These are phyloP conservation scores for Durio zibethinus DNA, from an alignment of 345 rosid genomes.

Conservation along the genomic window DNA sequence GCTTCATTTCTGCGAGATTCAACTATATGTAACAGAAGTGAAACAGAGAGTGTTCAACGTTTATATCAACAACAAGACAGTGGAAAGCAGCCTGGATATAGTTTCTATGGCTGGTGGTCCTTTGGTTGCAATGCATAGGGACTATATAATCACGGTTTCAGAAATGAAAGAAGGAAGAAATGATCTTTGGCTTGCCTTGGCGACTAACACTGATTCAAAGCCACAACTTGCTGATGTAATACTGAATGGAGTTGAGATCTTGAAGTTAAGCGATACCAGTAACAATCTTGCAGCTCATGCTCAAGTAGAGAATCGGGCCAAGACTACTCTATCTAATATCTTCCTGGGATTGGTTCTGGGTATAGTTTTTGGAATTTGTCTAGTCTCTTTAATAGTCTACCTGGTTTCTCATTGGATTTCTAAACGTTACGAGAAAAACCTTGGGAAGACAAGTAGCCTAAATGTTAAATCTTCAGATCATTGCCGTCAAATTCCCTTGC, in stretches of 20 bases:
- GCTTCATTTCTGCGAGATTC: slow-evolving; percentile 47
- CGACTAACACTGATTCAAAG: neutral
- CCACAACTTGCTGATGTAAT: slow-evolving; percentile 27
- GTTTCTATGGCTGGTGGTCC: slow-evolving; percentile 22
- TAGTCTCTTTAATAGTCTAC: neutral
- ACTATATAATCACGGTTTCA: slow-evolving; percentile 18
- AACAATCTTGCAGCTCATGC: slow-evolving; percentile 34
- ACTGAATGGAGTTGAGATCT: slow-evolving; percentile 41
- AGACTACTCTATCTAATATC: neutral
- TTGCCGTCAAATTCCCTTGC: neutral
- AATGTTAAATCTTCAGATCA: neutral
- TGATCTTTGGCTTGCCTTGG: slow-evolving; percentile 24
- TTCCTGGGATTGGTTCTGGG: neutral
- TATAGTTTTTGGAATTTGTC: neutral
- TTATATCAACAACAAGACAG: slow-evolving; percentile 22
- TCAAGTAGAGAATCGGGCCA: slow-evolving; percentile 7
- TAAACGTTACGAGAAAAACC: neutral
- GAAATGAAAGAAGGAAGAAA: neutral
- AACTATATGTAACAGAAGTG: neutral
- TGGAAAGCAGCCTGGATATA: slow-evolving; percentile 20
- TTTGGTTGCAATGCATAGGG: slow-evolving; percentile 28
- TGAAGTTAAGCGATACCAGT: slow-evolving; percentile 21
- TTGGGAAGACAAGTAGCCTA: neutral
- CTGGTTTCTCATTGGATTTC: neutral
- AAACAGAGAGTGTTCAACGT: slow-evolving; percentile 25